Base-by-base conservation (phyloP, 1,284 basidiomycete species). In the Cutaneotrichosporon sp. region DNA sequence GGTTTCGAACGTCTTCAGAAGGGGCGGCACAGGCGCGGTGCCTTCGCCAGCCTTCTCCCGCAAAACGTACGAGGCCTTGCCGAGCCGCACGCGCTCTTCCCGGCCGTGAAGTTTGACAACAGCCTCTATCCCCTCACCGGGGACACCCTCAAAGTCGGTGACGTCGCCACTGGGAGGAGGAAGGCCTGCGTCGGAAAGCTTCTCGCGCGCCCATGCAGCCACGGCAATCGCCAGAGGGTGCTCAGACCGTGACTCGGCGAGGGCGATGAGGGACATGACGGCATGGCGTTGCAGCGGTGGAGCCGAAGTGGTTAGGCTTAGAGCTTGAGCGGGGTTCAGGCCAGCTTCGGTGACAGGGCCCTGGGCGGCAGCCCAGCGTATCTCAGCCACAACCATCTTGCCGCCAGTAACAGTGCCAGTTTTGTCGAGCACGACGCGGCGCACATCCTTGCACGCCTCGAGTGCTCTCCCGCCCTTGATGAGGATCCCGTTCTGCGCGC, bases 391-490 rank as follows among this genome's bases (percentile, higher is more conserved):
- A 6, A 81, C 83, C 70, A 91, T 84, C 79, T 89, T 90, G 53
- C 96, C 97, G 56, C 90, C 84, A 0, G 97, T 99, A 14, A 99
- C 87, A 0, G 97, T 99, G 5, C 97, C 97, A 0, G 97, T 99
- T 85, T 99, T 99, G 84, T 99, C 97, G 62, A 99, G 82, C 0
- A 97, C 86, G 70, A 99, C 88, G 40, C 87, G 85, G 73, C 87
- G 87, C 72, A 99, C 89, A 58, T 84, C 84, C 71, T 87, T 88
- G 76, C 92, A 94, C 4, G 92, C 92, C 77, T 99, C 97, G 50
- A 99, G 83, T 2, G 97, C 94, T 22, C 90, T 85, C 4, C 95
- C 97, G 52, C 97, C 95, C 78, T 99, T 99, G 86, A 99, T 98
- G 56, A 99, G 82, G 68, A 99, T 99, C 0, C 97, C 97, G 74